Conservation (phyloP, 257 asterid genomes). For the Marsdenia floribunda region DNA sequence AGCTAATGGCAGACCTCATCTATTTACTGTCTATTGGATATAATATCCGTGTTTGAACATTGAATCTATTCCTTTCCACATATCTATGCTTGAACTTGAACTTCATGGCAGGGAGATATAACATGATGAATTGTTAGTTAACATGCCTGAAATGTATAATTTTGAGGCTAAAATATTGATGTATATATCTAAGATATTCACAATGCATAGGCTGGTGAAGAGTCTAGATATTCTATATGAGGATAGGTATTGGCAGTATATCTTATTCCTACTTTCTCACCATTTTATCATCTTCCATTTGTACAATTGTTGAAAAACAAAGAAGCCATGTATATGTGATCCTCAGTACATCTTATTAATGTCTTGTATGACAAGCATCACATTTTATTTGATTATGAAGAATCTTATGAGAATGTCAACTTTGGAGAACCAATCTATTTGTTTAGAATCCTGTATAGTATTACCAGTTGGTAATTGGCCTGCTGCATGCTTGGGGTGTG, state of each 20-base stretch:
- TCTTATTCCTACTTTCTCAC: not conserved
- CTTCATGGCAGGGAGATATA: not conserved
- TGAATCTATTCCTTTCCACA: not conserved
- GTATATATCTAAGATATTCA: not conserved
- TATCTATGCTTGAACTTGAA: not conserved
- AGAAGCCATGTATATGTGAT: not conserved
- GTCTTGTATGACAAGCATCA: not conserved
- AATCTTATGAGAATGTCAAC: not conserved
- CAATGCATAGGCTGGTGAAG: not conserved
- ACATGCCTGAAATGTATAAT: not conserved
- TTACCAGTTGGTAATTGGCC: not conserved
- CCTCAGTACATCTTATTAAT: not conserved
- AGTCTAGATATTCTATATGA: not conserved
- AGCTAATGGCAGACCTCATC: not conserved
- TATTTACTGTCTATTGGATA: not conserved
- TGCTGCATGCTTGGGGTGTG: not conserved
- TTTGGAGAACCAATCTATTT: not conserved
- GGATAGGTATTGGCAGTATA: not conserved
- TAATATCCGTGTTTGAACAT: not conserved
- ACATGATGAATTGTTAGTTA: not conserved
- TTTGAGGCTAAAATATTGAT: not conserved
- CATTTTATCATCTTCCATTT: not conserved
- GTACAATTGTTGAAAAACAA: not conserved
- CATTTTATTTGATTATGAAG: not conserved
- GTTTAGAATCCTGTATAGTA: not conserved